Base-by-base conservation (phyloP, 345 rosid species). In the Cardamine chenopodiifolia region DNA sequence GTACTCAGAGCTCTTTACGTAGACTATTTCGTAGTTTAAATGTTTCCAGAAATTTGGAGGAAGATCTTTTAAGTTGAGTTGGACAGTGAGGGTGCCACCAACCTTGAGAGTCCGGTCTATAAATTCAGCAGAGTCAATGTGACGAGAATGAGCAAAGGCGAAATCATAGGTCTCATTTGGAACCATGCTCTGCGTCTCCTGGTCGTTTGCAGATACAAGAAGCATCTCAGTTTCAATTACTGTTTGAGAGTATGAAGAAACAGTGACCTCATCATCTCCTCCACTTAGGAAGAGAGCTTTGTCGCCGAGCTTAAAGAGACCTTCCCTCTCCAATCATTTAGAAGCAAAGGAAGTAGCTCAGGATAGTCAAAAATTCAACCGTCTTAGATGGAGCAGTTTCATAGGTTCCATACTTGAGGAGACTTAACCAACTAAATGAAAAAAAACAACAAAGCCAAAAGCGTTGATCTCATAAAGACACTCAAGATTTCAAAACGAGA, bases 41-140 rank as follows among this genome's bases (percentile, higher is more conserved):
- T 86, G 84, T 53, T 83, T 81, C 4, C 80, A 50, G 70, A 82
- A 81, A 25, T 15, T 39, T 4, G 23, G 77, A 14, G 82, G 74
- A 62, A 76, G 77, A 22, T 79, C 66, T 18, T 74, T 72, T 6
- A 62, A 61, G 62, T 63, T 77, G 0, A 83, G 61, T 53, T 86
- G 84, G 37, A 86, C 56, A 18, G 71, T 85, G 9, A 72, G 81
- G 32, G 87, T 60, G 20, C 95, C 96, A 0, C 90, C 96, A 2
- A 81, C 64, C 84, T 83, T 88, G 42, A 92, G 88, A 35, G 73
- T 67, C 18, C 88, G 72, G 54, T 90, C 93, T 5, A 92, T 77
- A 81, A 92, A 86, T 13, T 83, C 78, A 1, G 64, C 55, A 2
- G 82, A 66, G 3, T 62, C 61, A 6, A 77, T 47, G 28, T 62